A percentile compares a stretch with the other conserved stretches of the same genome.
Conservation (phyloP, 2,329 filamentous ascomycete species). For the Paecilomyces dactylethromorphus region DNA sequence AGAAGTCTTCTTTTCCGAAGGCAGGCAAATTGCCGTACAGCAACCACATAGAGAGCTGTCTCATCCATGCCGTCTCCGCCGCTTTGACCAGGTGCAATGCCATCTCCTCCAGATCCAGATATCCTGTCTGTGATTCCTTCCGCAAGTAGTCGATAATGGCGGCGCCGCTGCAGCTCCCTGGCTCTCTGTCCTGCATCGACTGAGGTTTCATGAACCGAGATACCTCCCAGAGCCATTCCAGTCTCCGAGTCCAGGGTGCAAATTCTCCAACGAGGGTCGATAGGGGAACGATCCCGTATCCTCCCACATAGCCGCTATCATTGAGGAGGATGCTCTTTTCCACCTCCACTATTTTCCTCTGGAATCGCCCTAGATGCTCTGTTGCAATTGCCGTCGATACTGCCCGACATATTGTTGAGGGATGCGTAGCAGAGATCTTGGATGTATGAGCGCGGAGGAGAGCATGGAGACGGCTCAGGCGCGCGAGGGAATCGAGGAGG, state of each 20-base stretch:
- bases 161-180: conserved; percentile 56
- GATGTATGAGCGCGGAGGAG: conserved; percentile 62
- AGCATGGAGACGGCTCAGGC: conserved; percentile 71
- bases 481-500: conserved; percentile 69
- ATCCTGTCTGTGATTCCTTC: conserved; percentile 76
- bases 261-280: conserved; percentile 80
- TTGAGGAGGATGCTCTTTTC: conserved; percentile 70
- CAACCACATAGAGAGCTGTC: conserved; percentile 84
- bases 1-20: conserved; percentile 79
- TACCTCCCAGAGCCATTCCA: conserved; percentile 80
- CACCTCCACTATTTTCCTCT: conserved; percentile 75
- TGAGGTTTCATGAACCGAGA: conserved; percentile 59
- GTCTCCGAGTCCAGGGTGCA: conserved; percentile 72
- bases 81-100: conserved; percentile 65
- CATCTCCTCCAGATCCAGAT: conserved; percentile 73
- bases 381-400: conserved; percentile 72
- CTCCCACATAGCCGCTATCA: conserved; percentile 76
- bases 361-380: conserved; percentile 71
- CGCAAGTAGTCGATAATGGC: conserved; percentile 71
- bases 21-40: conserved; percentile 77
- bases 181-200: conserved; percentile 20
- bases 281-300: conserved; percentile 87
- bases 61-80: conserved; percentile 86
- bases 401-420: conserved; percentile 78
- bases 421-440: conserved; percentile 62